These are phyloP conservation scores for Penicillium verhagenii DNA, from an alignment of 495 filamentous ascomycete genomes.

Conservation along the genomic window DNA sequence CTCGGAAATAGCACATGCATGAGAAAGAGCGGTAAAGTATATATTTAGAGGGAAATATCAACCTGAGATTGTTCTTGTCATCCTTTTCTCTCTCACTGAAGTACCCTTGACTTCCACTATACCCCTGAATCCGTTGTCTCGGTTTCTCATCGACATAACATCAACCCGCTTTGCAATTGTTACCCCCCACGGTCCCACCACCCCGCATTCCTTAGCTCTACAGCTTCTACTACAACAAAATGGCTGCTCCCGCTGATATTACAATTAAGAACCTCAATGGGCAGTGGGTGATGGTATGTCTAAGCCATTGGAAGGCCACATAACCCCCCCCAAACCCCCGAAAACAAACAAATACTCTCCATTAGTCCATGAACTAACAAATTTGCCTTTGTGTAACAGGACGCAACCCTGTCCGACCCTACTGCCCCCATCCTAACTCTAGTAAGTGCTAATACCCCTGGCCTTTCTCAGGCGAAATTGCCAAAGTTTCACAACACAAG, in stretches of 20 bases:
- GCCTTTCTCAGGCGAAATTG: neutral
- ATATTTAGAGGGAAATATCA: constrained; percentile 15
- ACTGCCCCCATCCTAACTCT: constrained; percentile 70
- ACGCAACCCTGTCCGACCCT: constrained; percentile 73
- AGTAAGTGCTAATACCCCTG: constrained; percentile 34
- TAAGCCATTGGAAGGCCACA: neutral
- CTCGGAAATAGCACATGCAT: constrained; percentile 24
- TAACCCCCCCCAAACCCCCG: neutral
- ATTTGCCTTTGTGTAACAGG: constrained; percentile 50
- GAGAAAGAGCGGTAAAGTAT: constrained; percentile 4
- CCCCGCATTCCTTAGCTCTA: constrained; percentile 5
- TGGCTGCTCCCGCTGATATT: constrained; percentile 78
- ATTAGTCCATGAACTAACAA: neutral
- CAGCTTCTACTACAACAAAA: constrained; percentile 41
- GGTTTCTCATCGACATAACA: neutral
- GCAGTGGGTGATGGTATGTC: constrained; percentile 72
- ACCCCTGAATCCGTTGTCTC: neutral
- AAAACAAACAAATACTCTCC: neutral
- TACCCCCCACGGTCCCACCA: constrained; percentile 7
- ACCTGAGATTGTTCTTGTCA: constrained; percentile 1
- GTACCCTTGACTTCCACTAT: neutral
- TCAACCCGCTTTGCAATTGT: neutral
- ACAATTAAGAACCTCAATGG: constrained; percentile 75
- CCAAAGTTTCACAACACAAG: neutral
- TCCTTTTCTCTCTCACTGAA: neutral